Conservation (phyloP, 352 stramenopile genomes). For the Phytophthora pseudosyringae region DNA sequence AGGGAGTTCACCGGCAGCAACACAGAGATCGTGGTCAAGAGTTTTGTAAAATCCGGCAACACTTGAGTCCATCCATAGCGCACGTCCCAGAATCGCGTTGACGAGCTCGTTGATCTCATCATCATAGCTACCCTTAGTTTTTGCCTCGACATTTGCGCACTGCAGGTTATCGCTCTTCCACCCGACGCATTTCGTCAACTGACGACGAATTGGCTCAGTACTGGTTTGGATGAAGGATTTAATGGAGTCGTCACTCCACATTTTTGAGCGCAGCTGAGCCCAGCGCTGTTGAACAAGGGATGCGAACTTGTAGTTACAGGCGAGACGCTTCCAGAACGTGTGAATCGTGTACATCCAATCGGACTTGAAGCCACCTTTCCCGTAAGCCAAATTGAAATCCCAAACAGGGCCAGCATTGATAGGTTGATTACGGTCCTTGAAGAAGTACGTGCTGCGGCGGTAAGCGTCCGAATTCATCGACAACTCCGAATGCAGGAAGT, state of each 20-base stretch:
- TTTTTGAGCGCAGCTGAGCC: conserved; percentile 43
- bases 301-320: conserved; percentile 78
- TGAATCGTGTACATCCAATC: conserved; percentile 63
- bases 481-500: conserved; percentile 73
- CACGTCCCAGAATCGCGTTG: conserved; percentile 41
- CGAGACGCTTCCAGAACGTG: conserved; percentile 67
- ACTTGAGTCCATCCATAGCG: conserved; percentile 63
- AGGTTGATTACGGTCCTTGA: conserved; percentile 67
- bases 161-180: conserved; percentile 65
- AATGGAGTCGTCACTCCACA: conserved; percentile 67
- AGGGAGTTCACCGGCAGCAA: conserved; percentile 45
- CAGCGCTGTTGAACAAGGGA: conserved; percentile 64
- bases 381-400: conserved; percentile 78
- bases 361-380: conserved; percentile 41
- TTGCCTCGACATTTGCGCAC: conserved; percentile 54
- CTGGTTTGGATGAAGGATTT: conserved; percentile 46
- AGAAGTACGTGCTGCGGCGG: conserved; percentile 68
- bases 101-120: conserved; percentile 47
- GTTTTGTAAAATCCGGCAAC: conserved; percentile 48
- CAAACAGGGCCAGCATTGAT: conserved; percentile 76
- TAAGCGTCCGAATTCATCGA: conserved; percentile 72
- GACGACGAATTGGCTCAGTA: conserved; percentile 48
- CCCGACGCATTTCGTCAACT: conserved; percentile 47
- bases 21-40: conserved; percentile 43
- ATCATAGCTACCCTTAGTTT: conserved; percentile 43